A percentile compares a stretch with the other conserved stretches of the same genome.
Evolutionary conservation across 148 eudicot species (phyloP).

Genomic region (Arctostaphylos glauca): DNA sequence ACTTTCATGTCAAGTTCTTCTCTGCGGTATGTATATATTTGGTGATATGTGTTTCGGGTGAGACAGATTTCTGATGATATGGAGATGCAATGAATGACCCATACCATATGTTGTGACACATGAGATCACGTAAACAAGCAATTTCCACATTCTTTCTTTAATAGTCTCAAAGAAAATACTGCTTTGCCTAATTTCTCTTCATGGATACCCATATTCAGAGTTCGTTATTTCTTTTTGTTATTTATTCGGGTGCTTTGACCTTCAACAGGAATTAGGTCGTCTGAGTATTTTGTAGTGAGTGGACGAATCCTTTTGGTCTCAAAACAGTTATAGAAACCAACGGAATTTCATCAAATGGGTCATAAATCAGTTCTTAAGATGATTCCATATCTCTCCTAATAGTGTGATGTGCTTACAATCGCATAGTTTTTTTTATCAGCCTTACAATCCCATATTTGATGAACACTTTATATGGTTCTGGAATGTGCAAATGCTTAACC

Average conservation of each 20-base stretch:
- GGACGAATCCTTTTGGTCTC: not conserved
- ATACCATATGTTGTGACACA: not conserved
- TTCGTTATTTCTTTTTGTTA: not conserved
- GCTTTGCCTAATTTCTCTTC: not conserved
- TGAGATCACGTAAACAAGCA: not conserved
- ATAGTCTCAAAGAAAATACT: not conserved
- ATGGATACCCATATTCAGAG: not conserved
- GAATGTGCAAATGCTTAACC: not conserved
- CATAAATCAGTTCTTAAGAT: not conserved
- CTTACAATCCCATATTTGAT: not conserved
- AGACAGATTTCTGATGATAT: not conserved
- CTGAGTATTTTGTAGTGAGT: not conserved
- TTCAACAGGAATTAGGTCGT: not conserved
- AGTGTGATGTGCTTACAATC: not conserved
- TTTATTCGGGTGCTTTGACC: not conserved
- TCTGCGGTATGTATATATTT: constrained; percentile 21
- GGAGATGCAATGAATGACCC: not conserved
- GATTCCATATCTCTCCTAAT: not conserved
- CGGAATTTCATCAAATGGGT: not conserved
- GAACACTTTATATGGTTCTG: not conserved
- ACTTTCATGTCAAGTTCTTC: constrained; percentile 13
- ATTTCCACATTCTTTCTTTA: not conserved
- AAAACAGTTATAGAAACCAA: not conserved
- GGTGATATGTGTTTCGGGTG: not conserved
- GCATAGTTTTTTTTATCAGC: too few species aligned